Evolutionary conservation across 2,329 filamentous ascomycete genomes (phyloP).

Genomic region (Aureobasidium sp.): DNA sequence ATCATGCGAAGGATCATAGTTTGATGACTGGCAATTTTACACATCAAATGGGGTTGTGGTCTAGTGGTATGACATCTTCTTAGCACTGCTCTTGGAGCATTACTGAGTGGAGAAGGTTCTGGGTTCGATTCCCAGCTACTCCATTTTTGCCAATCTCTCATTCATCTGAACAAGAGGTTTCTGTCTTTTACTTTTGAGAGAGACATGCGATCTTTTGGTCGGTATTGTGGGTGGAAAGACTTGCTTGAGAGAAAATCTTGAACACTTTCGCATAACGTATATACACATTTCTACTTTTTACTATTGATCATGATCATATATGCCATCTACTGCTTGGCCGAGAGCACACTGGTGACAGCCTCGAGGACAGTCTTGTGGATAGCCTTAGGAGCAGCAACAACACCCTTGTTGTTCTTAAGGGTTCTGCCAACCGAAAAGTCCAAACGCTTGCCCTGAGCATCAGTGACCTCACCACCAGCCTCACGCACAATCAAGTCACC

Average conservation of each 20-base stretch:
- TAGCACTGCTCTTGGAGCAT: slow-evolving; percentile 1
- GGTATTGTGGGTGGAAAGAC: neutral
- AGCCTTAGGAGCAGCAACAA: slow-evolving; percentile 74
- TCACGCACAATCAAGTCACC: slow-evolving; percentile 91
- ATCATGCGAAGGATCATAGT: too few species aligned
- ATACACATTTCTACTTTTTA: neutral
- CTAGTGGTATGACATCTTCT: slow-evolving; percentile 10
- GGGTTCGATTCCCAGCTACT: slow-evolving; percentile 9
- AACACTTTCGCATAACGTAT: neutral
- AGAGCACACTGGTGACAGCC: slow-evolving; percentile 73
- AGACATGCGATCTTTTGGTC: too few species aligned
- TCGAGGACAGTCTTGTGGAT: slow-evolving; percentile 69
- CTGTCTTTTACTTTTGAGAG: neutral
- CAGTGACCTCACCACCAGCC: slow-evolving; percentile 85
- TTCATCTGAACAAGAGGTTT: too few species aligned
- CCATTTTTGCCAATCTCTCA: neutral
- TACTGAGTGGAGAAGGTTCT: slow-evolving; percentile 8
- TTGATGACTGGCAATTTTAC: too few species aligned
- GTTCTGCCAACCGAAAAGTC: slow-evolving; percentile 85
- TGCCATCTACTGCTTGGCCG: slow-evolving; percentile 29
- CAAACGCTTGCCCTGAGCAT: slow-evolving; percentile 73
- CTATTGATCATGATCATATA: neutral
- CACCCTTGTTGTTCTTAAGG: slow-evolving; percentile 82
- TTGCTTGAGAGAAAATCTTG: too few species aligned
- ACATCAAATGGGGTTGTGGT: slow-evolving; percentile 1